These are phyloP conservation scores for Hanseniaspora taiwanica DNA, from an alignment of 805 yeast genomes.

Conservation along the genomic window DNA sequence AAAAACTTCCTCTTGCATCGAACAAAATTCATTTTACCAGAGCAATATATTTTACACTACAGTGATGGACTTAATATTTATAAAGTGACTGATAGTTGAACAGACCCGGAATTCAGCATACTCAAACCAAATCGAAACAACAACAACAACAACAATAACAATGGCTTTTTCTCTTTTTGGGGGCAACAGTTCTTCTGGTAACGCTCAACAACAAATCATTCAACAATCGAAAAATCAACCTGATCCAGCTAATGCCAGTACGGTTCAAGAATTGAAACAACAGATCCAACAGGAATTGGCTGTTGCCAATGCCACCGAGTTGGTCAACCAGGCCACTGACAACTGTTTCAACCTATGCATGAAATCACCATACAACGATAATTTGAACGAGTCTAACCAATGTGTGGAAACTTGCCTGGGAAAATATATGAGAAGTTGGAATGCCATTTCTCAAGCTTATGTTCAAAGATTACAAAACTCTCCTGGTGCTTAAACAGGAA, in stretches of 20 bases:
- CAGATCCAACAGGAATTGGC: conserved; percentile 77
- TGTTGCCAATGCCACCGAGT: conserved; percentile 78
- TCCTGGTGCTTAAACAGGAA: conserved; percentile 8
- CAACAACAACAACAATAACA: not conserved
- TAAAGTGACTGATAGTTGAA: too few species aligned
- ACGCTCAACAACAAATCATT: conserved; percentile 11
- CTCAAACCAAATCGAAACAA: not conserved
- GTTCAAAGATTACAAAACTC: conserved; percentile 59
- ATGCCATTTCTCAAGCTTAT: conserved; percentile 64
- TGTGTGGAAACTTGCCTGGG: conserved; percentile 72
- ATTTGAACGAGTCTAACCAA: conserved; percentile 9
- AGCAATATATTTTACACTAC: too few species aligned
- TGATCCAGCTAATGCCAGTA: conserved; percentile 11
- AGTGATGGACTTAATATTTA: too few species aligned
- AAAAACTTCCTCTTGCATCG: too few species aligned
- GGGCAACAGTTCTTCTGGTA: conserved; percentile 13
- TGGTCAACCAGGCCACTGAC: conserved; percentile 73
- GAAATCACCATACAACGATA: conserved; percentile 40
- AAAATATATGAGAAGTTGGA: conserved; percentile 89
- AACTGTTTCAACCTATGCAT: conserved; percentile 80
- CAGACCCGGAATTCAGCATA: not conserved
- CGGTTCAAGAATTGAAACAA: conserved; percentile 40
- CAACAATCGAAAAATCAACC: conserved; percentile 6
- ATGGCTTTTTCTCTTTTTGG: conserved; percentile 14
- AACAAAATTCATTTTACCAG: too few species aligned